Base-by-base conservation (phyloP, 768 basidiomycete genomes). In the Rhizopogon vesiculosus region DNA sequence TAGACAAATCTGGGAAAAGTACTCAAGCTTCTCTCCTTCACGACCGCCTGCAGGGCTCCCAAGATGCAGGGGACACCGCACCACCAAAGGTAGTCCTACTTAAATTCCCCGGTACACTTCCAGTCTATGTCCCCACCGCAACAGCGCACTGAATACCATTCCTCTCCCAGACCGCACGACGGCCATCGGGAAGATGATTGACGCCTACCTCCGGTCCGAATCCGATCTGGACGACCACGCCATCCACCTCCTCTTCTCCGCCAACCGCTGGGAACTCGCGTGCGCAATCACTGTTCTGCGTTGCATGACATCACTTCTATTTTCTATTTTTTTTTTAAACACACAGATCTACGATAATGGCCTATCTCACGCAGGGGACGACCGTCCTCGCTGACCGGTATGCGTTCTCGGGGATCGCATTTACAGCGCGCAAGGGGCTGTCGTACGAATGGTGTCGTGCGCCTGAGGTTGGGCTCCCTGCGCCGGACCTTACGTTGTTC, bases 201-300 rank as follows among this genome's bases (percentile, higher is more conserved):
- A 98, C 71, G 80, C 86, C 28, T 99, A 98, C 69, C 78, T 99
- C 54, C 84, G 83, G 45, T 89, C 89, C 13, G 71, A 90, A 50
- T 79, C 88, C 13, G 92, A 98, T 13, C 78, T 99, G 49, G 93
- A 96, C 69, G 94, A 98, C 72, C 88, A 78, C 58, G 90, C 87
- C 2, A 86, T 98, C 48, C 96, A 98, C 67, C 83, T 98, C 3
- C 81, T 99, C 54, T 98, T 99, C 77, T 87, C 93, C 43, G 97
- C 95, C 2, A 99, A 99, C 67, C 82, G 96, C 38, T 98, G 97
- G 97, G 95, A 98, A 68, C 82, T 89, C 59, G 87, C 88, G 91
- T 96, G 65, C 53, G 83, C 33, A 33, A 55, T 16, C 53, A 35
- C 19, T 25, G 19, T 45, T 3, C 52, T 33, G 16, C 52, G n/a